These are phyloP conservation scores for Pseudogymnoascus pannorum DNA, from an alignment of 2,329 filamentous ascomycete genomes.

Conservation along the genomic window DNA sequence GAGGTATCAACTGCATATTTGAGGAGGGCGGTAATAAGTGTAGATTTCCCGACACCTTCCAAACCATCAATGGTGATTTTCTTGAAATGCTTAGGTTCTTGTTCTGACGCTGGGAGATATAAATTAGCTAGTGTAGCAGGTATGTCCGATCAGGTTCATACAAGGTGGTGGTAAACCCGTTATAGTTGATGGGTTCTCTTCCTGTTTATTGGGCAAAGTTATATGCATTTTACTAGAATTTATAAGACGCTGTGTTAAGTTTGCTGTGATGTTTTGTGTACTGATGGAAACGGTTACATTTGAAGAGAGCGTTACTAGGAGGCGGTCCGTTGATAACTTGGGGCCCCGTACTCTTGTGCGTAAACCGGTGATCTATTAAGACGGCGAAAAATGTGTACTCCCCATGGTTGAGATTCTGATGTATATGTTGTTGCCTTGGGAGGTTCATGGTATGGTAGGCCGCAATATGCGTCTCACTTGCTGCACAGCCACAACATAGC, in stretches of 20 bases:
- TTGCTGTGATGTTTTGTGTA: not conserved
- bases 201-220: not conserved
- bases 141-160: not conserved
- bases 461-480: not conserved
- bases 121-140: not conserved
- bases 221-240: not conserved
- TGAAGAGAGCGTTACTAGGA: not conserved
- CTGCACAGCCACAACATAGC: not conserved
- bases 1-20: not conserved
- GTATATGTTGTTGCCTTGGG: not conserved
- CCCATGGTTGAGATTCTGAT: not conserved
- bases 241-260: not conserved
- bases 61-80: not conserved
- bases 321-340: not conserved
- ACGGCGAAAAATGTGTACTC: not conserved
- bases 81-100: not conserved
- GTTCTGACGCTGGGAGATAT: not conserved
- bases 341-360: not conserved
- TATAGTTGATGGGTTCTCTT: not conserved
- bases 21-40: not conserved
- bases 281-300: not conserved
- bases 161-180: not conserved
- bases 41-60: not conserved
- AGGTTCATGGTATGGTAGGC: not conserved
- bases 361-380: not conserved